These are phyloP conservation scores for Penicillium mononematosum DNA, from an alignment of 495 filamentous ascomycete genomes.

Conservation along the genomic window DNA sequence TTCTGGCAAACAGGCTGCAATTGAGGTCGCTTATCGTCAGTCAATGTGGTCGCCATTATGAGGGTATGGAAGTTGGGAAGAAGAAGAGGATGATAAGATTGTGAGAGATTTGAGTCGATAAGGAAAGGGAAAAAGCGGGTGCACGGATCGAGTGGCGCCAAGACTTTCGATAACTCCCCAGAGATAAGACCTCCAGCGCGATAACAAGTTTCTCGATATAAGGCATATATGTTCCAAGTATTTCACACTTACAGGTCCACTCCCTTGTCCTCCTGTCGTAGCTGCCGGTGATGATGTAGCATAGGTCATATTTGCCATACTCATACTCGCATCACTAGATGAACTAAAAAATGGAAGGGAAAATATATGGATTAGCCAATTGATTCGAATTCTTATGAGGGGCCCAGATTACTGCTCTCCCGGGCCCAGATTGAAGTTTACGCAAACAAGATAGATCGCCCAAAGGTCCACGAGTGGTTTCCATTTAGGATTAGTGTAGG, in stretches of 20 bases:
- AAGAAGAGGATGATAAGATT: constrained; percentile 49
- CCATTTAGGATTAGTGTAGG: neutral
- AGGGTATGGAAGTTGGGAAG: constrained; percentile 20
- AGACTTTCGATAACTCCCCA: constrained; percentile 24
- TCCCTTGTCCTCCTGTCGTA: constrained; percentile 63
- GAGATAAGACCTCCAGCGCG: constrained; percentile 10
- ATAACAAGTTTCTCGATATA: constrained; percentile 9
- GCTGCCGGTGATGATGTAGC: constrained; percentile 66
- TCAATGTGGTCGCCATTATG: constrained; percentile 56
- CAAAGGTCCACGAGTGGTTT: neutral
- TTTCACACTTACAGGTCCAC: constrained; percentile 58
- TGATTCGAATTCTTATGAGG: constrained; percentile 17
- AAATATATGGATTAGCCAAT: constrained; percentile 36
- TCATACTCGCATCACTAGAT: constrained; percentile 50
- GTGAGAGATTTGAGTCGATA: constrained; percentile 52
- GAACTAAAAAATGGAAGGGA: constrained; percentile 34
- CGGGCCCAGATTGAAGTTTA: neutral
- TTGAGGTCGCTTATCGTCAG: constrained; percentile 57
- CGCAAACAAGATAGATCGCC: constrained; percentile 6
- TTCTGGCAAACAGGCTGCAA: constrained; percentile 96
- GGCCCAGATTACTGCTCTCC: constrained; percentile 6
- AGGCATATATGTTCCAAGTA: constrained; percentile 7
- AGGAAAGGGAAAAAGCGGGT: constrained; percentile 32
- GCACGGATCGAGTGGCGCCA: constrained; percentile 42
- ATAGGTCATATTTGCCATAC: constrained; percentile 59